Conservation (phyloP, 176 grass and related monocot species). For the Stipa capillata region DNA sequence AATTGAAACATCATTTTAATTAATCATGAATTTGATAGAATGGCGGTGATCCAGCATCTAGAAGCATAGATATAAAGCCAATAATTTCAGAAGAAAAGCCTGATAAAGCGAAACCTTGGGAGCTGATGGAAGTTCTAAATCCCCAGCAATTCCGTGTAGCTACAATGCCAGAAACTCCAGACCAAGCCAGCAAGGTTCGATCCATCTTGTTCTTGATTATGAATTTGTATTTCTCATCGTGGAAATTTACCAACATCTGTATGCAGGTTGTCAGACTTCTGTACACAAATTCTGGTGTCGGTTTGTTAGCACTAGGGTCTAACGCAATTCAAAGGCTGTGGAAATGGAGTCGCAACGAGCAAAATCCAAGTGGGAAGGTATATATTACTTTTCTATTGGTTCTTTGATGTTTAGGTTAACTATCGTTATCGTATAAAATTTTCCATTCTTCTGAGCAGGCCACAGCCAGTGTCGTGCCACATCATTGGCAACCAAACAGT, state of each 20-base stretch:
- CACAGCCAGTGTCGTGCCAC: constrained; percentile 71
- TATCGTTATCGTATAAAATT: constrained; percentile 10
- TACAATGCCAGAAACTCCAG: constrained; percentile 85
- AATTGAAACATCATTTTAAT: constrained; percentile 20
- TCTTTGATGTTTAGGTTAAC: constrained; percentile 23
- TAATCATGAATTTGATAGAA: constrained; percentile 57
- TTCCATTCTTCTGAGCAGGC: constrained; percentile 50
- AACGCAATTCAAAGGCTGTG: constrained; percentile 89
- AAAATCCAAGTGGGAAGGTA: constrained; percentile 89
- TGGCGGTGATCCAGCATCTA: constrained; percentile 64
- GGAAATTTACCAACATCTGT: constrained; percentile 6
- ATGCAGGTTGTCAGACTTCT: constrained; percentile 82
- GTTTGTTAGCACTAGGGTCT: constrained; percentile 85
- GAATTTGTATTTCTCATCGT: neutral
- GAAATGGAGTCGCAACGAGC: constrained; percentile 79
- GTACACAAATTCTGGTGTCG: constrained; percentile 86
- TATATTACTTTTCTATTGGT: constrained; percentile 12
- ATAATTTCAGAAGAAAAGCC: constrained; percentile 76
- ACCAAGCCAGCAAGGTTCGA: constrained; percentile 60
- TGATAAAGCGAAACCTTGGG: constrained; percentile 69
- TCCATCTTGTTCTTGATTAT: constrained; percentile 15
- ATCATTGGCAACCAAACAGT: constrained; percentile 88
- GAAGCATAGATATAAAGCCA: constrained; percentile 66
- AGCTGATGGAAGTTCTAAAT: constrained; percentile 71
- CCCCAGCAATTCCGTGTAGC: constrained; percentile 72